A percentile compares a stretch with the other conserved stretches of the same genome.
phyloP scores from a whole-genome alignment of 2,329 filamentous ascomycete species.

The Penicillium sp. region DNA sequence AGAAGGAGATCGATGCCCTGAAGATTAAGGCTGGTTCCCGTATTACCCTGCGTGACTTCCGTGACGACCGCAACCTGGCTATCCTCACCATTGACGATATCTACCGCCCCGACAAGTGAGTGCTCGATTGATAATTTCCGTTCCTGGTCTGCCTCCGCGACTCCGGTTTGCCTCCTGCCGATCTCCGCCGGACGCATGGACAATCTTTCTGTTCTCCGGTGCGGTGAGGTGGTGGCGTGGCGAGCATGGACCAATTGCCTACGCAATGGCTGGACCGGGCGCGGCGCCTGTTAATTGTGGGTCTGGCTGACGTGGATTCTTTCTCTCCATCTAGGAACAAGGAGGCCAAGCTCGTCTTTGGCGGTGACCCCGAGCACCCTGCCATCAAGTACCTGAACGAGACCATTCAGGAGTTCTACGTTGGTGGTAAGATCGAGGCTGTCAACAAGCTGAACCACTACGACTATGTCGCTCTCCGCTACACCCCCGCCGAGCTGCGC shows the following conservation, averaged over 20 bases:
- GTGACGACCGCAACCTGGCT: constrained; percentile 93
- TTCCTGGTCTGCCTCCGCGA: constrained; percentile 1
- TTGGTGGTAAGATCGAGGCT: constrained; percentile 94
- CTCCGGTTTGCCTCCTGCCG: background rate
- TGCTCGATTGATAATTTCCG: constrained; percentile 13
- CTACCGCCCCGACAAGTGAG: constrained; percentile 93
- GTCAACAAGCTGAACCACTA: constrained; percentile 97
- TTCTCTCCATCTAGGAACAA: constrained; percentile 62
- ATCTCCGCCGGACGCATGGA: background rate
- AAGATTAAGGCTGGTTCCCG: constrained; percentile 79
- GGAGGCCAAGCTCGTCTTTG: constrained; percentile 94
- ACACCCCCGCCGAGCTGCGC: constrained; percentile 91
- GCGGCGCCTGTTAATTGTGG: constrained; percentile 26
- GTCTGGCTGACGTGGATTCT: constrained; percentile 32
- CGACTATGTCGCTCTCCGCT: constrained; percentile 96
- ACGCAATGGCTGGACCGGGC: constrained; percentile 14
- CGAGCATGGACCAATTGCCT: constrained; percentile 13
- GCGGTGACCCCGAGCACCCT: constrained; percentile 87
- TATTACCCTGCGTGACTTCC: constrained; percentile 89
- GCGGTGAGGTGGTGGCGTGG: background rate
- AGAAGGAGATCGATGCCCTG: constrained; percentile 73
- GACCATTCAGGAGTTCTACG: constrained; percentile 82
- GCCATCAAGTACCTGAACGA: constrained; percentile 88
- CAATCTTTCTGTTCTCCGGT: background rate
- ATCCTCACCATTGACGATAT: constrained; percentile 96